A percentile compares a stretch with the other conserved stretches of the same genome.
Evolutionary conservation across 75 land plant species (phyloP).

Genomic region (Ceratopteris richardii): DNA sequence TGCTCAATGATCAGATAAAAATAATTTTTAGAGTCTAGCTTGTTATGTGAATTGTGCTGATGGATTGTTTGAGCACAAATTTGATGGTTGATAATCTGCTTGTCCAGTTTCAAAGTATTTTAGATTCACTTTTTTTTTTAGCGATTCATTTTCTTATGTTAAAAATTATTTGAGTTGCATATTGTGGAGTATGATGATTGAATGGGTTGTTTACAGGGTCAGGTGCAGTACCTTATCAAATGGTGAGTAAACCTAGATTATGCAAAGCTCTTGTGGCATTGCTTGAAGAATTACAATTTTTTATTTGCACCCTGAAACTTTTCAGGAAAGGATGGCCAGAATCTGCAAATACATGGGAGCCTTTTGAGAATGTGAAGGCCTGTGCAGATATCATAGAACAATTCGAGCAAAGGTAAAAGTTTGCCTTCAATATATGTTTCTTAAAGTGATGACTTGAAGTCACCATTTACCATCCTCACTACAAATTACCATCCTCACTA

Average conservation of each 20-base stretch:
- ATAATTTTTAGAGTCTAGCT: too few relatives aligned
- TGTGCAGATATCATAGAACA: constrained; percentile 74
- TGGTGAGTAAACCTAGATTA: constrained; percentile 45
- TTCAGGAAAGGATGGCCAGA: constrained; percentile 93
- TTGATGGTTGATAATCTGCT: too few relatives aligned
- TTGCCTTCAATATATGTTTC: background rate
- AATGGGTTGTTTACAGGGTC: constrained; percentile 32
- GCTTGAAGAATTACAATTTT: background rate
- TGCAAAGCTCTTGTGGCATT: background rate
- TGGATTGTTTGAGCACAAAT: too few relatives aligned
- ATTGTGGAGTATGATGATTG: too few relatives aligned
- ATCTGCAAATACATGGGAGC: constrained; percentile 94
- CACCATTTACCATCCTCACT: background rate
- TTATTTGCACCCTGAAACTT: background rate
- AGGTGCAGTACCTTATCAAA: constrained; percentile 76
- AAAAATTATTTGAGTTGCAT: too few relatives aligned
- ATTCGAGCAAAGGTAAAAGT: constrained; percentile 63
- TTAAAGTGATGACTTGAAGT: background rate
- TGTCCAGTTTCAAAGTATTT: too few relatives aligned
- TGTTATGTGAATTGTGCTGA: too few relatives aligned
- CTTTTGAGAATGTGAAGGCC: constrained; percentile 52
- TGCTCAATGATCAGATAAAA: too few relatives aligned
- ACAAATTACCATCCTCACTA: background rate
- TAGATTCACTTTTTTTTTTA: too few relatives aligned
- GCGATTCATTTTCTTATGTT: too few relatives aligned